These are phyloP conservation scores for Colletotrichum kahawae DNA, from an alignment of 2,329 filamentous ascomycete genomes.

Conservation along the genomic window DNA sequence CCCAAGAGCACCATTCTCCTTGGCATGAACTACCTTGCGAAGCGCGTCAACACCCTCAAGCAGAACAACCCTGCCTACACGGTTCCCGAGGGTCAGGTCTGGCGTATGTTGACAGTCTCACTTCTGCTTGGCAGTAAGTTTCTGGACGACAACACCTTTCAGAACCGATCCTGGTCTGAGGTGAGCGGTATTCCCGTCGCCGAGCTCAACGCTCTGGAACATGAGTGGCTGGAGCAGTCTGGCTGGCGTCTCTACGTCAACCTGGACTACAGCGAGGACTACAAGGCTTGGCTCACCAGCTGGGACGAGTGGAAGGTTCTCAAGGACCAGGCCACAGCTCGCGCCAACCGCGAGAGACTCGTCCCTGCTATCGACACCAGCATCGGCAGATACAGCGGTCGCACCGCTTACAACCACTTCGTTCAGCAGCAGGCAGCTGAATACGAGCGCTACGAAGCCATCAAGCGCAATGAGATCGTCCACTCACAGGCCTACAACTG, in stretches of 20 bases:
- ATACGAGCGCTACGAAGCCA: slow-evolving; percentile 52
- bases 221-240: slow-evolving; percentile 85
- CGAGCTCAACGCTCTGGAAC: slow-evolving; percentile 85
- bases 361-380: slow-evolving; percentile 39
- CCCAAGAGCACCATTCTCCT: slow-evolving; percentile 91
- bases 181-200: slow-evolving; percentile 87
- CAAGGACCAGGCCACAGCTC: slow-evolving; percentile 52
- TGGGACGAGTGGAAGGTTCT: slow-evolving; percentile 62
- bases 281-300: slow-evolving; percentile 66
- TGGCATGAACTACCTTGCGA: slow-evolving; percentile 87
- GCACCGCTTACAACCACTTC: slow-evolving; percentile 49
- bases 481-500: slow-evolving; percentile 41
- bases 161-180: slow-evolving; percentile 96
- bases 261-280: slow-evolving; percentile 76
- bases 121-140: slow-evolving; percentile 93
- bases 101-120: slow-evolving; percentile 85
- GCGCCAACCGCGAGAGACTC: slow-evolving; percentile 50
- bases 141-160: slow-evolving; percentile 95
- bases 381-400: slow-evolving; percentile 34
- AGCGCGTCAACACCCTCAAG: slow-evolving; percentile 79
- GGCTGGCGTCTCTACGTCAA: slow-evolving; percentile 88
- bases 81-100: slow-evolving; percentile 72
- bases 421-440: slow-evolving; percentile 61
- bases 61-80: slow-evolving; percentile 54
- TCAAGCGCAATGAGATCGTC: slow-evolving; percentile 43